Conservation (phyloP, 306 rosid genomes). For the Mucuna pruriens region DNA sequence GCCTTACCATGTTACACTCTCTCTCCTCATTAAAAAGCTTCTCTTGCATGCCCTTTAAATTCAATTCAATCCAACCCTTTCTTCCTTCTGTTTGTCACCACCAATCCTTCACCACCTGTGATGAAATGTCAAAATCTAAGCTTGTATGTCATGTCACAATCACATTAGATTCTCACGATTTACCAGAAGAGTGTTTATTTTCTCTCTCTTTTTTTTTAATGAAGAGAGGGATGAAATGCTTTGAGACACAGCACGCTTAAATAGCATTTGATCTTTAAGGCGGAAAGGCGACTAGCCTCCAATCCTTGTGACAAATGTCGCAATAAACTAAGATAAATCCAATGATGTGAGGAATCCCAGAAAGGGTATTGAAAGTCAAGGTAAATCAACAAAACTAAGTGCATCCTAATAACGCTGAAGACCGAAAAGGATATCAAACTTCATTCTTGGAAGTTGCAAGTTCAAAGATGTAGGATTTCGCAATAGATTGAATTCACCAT, state of each 20-base stretch:
- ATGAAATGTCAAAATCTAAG: slow-evolving; percentile 71
- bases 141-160: slow-evolving; percentile 65
- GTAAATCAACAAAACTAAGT: slow-evolving; percentile 24
- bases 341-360: slow-evolving; percentile 27
- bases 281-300: not conserved
- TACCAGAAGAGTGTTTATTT: not conserved
- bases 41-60: not conserved
- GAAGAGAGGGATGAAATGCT: not conserved
- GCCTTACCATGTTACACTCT: not conserved
- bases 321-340: not conserved
- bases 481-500: too few species aligned
- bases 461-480: too few species aligned
- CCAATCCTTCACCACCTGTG: slow-evolving; percentile 13
- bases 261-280: not conserved
- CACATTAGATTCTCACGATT: slow-evolving; percentile 54
- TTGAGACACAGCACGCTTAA: not conserved
- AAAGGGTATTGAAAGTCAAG: slow-evolving; percentile 15
- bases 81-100: not conserved
- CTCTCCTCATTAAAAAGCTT: not conserved
- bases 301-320: not conserved
- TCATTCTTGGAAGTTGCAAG: too few species aligned
- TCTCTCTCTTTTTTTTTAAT: not conserved
- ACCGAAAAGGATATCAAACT: not conserved
- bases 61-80: not conserved
- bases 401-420: not conserved